phyloP scores from a whole-genome alignment of 2,329 filamentous ascomycete genomes.

The Gaeumannomyces sp. region DNA sequence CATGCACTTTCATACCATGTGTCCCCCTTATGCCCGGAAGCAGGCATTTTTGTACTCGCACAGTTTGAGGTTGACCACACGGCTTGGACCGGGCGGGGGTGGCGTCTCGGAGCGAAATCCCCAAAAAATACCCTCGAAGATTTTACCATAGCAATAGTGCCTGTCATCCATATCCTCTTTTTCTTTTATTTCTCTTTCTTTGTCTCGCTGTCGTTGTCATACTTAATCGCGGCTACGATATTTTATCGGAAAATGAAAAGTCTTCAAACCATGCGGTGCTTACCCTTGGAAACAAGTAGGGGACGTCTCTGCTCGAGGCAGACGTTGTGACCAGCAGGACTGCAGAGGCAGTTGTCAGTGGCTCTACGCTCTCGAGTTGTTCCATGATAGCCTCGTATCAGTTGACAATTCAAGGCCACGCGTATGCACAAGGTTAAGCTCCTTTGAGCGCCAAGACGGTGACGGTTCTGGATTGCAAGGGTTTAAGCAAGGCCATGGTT shows the following conservation, averaged over 20 bases:
- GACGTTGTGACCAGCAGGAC: background rate
- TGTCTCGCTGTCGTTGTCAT: background rate
- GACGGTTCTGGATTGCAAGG: background rate
- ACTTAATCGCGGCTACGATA: background rate
- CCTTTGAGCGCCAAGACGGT: too few relatives aligned
- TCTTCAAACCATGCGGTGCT: background rate
- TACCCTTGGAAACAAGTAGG: background rate
- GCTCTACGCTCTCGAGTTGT: background rate
- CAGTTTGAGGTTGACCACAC: background rate
- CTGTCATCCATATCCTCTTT: background rate
- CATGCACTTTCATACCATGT: background rate
- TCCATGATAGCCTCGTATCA: background rate
- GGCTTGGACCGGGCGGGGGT: background rate
- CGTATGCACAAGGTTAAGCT: background rate
- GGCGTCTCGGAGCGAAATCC: background rate
- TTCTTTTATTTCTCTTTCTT: too few relatives aligned
- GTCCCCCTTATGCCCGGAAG: background rate
- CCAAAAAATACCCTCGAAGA: background rate
- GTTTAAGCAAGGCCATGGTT: background rate
- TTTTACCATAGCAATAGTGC: slow-evolving; percentile 1
- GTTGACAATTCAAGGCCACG: background rate
- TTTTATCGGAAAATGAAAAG: background rate
- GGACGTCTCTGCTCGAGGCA: background rate
- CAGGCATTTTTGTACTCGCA: background rate
- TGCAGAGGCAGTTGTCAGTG: background rate